These are phyloP conservation scores for Skeletonema grethae DNA, from an alignment of 108 stramenopile species.

Conservation along the genomic window DNA sequence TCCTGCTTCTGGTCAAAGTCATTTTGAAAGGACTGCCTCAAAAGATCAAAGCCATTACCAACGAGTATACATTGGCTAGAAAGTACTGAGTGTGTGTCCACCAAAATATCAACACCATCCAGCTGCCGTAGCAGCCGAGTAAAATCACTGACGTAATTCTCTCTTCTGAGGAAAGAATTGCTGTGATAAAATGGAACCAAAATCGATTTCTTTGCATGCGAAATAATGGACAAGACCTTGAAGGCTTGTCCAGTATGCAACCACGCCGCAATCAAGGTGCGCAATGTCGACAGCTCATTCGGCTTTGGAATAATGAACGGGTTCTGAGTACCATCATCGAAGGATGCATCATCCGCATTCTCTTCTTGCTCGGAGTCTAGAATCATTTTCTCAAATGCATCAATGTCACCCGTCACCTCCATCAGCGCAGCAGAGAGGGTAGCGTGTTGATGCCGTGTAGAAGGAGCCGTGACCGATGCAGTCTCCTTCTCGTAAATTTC, in stretches of 20 bases:
- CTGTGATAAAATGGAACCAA: constrained; percentile 66
- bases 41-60: constrained; percentile 24
- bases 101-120: constrained; percentile 76
- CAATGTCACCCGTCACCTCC: constrained; percentile 82
- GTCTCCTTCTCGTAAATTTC: constrained; percentile 36
- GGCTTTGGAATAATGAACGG: constrained; percentile 43
- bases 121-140: constrained; percentile 56
- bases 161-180: constrained; percentile 61
- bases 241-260: constrained; percentile 82
- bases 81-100: constrained; percentile 74
- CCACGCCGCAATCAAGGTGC: constrained; percentile 86
- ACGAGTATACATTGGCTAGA: constrained; percentile 50
- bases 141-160: constrained; percentile 50
- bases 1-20: constrained; percentile 16
- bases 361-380: constrained; percentile 29
- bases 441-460: constrained; percentile 23
- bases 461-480: neutral
- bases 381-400: constrained; percentile 60
- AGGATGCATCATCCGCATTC: constrained; percentile 33
- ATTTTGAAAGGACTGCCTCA: constrained; percentile 23
- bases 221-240: constrained; percentile 56
- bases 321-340: constrained; percentile 15
- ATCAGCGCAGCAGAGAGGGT: constrained; percentile 68
- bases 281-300: constrained; percentile 68
- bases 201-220: constrained; percentile 53